Conservation (phyloP, 352 stramenopile species). For the Globisporangium polare region DNA sequence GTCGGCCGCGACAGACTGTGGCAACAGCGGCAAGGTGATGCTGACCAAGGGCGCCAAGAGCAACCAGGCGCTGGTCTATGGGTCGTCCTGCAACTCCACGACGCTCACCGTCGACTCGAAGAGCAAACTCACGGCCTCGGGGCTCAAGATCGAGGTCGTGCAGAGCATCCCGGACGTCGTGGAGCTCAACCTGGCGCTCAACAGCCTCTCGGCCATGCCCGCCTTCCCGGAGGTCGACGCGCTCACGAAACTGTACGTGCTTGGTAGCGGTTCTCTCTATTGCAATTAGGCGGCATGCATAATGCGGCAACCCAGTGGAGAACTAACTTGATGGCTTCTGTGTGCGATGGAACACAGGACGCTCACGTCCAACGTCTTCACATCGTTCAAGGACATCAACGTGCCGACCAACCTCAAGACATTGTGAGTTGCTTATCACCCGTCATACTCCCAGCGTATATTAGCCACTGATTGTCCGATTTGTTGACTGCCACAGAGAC, state of each 20-base stretch:
- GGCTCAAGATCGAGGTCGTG: slow-evolving; percentile 43
- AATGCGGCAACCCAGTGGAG: neutral
- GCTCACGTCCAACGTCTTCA: slow-evolving; percentile 47
- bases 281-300: neutral
- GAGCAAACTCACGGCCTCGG: slow-evolving; percentile 32
- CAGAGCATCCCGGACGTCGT: slow-evolving; percentile 41
- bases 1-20: slow-evolving; percentile 16
- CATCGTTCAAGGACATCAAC: slow-evolving; percentile 36
- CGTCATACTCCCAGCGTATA: too few relatives aligned
- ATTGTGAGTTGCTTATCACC: slow-evolving; percentile 31
- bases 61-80: slow-evolving; percentile 32
- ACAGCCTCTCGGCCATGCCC: slow-evolving; percentile 40
- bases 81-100: slow-evolving; percentile 27
- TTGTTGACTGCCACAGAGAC: slow-evolving; percentile 16
- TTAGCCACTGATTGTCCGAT: neutral
- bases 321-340: slow-evolving; percentile 2
- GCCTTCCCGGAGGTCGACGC: slow-evolving; percentile 21
- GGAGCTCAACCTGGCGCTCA: slow-evolving; percentile 50
- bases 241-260: slow-evolving; percentile 40
- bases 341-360: slow-evolving; percentile 21
- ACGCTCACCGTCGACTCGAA: slow-evolving; percentile 29
- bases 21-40: slow-evolving; percentile 32
- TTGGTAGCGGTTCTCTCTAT: neutral
- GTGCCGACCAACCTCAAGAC: slow-evolving; percentile 34
- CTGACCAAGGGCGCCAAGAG: slow-evolving; percentile 31